Evolutionary conservation across 345 rosid genomes (phyloP), one percentile per base, ranked within the genome.

Genomic region (Pistacia integerrima): DNA sequence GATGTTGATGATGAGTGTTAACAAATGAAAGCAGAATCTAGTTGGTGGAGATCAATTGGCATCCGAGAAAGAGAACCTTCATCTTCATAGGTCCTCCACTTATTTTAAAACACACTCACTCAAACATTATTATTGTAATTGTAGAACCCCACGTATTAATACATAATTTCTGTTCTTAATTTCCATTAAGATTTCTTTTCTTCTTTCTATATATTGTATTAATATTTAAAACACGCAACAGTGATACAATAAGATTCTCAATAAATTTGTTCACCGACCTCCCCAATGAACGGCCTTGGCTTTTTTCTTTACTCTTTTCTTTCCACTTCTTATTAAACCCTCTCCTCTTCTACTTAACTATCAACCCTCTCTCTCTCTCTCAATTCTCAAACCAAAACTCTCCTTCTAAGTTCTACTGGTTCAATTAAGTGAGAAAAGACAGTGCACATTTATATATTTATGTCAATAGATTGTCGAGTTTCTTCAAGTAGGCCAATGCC

Each of bases 171-270:
- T 58, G 1, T 20, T 3, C 20, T 25, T 20, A 11, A 3, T 2
- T 8, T 22, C 11, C 5, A 6, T 25, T 10, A 20, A 30, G 4
- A 22, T 11, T 61, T 61, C 10, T 30, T 30, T 22, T 30, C 1
- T 14, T 16, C 18, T 28, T 9, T 30, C 16, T 11, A 4, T 12
- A 3, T 4, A 22, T 2, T 61, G 8, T 30, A 30, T 30, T 30
- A 25, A 41, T 41, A 41, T 41, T 41, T 41, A 41, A 82, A 46
- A 72, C 77, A 76, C 80, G 82, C 82, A 76, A 76, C 67, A 69
- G 85, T 73, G 28, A 71, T 76, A 66, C 64, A 52, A n/a, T 60
- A 8, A 73, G 78, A 77, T 73, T 76, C 80, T 77, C 72, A 35
- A 73, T 49, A 69, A 12, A 61, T 55, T 63, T 68, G 67, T 68